Conservation (phyloP, 768 basidiomycete species). For the Pisolithus albus region DNA sequence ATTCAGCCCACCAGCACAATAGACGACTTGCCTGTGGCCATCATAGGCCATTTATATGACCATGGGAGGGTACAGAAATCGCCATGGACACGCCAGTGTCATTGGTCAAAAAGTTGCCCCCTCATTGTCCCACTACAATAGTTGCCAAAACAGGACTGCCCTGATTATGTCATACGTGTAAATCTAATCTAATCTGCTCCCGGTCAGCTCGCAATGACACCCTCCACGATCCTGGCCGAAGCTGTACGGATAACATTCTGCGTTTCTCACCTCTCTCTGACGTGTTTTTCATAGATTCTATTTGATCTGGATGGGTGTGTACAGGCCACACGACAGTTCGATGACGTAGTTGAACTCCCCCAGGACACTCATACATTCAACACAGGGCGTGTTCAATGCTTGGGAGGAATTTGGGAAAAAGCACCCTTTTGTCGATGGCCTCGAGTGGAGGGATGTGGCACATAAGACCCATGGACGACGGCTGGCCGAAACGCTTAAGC, state of each 20-base stretch:
- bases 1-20: conserved; percentile 7
- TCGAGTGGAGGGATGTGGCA: conserved; percentile 30
- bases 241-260: conserved; percentile 38
- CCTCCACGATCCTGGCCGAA: conserved; percentile 36
- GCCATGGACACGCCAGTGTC: conserved; percentile 7
- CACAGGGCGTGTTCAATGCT: conserved; percentile 71
- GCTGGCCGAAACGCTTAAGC: conserved; percentile 65
- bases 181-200: background rate
- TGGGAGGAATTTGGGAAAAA: conserved; percentile 66
- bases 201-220: conserved; percentile 6
- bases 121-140: background rate
- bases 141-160: background rate
- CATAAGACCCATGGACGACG: conserved; percentile 71
- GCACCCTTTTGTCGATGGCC: conserved; percentile 44
- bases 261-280: background rate
- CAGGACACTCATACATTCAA: conserved; percentile 76
- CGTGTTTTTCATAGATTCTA: conserved; percentile 39
- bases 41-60: background rate
- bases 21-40: background rate
- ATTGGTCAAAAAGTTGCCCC: no score
- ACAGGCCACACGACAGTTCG: background rate
- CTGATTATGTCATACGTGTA: no score
- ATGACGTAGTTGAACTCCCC: conserved; percentile 2
- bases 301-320: conserved; percentile 68
- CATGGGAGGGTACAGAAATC: background rate